phyloP scores from a whole-genome alignment of 2,329 filamentous ascomycete species.

The Pseudophaeomoniella oleicola region DNA sequence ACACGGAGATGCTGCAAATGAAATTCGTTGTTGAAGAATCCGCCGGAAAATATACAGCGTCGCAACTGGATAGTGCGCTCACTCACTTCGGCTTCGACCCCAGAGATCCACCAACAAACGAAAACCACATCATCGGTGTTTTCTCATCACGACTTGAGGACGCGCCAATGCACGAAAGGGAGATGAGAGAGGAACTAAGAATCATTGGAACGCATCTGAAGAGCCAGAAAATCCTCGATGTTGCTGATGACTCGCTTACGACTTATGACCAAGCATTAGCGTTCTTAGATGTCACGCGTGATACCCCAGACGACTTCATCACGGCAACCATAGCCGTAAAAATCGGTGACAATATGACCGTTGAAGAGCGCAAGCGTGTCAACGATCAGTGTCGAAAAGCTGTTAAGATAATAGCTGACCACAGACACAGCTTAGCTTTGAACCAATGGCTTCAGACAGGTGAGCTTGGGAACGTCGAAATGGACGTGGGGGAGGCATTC shows the following conservation, averaged over 20 bases:
- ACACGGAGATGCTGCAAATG: conserved; percentile 41
- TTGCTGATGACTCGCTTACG: conserved; percentile 44
- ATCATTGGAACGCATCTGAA: conserved; percentile 44
- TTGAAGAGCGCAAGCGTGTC: conserved; percentile 34
- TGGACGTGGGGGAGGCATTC: conserved; percentile 42
- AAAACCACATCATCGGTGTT: conserved; percentile 42
- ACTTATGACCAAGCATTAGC: conserved; percentile 49
- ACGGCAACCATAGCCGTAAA: conserved; percentile 42
- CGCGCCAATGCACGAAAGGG: conserved; percentile 37
- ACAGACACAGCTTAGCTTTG: conserved; percentile 40
- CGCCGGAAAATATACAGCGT: conserved; percentile 40
- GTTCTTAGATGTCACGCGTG: conserved; percentile 40
- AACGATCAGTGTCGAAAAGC: conserved; percentile 39
- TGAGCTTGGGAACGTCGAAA: conserved; percentile 31
- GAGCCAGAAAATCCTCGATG: conserved; percentile 43
- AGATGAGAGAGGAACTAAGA: conserved; percentile 40
- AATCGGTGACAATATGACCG: conserved; percentile 17
- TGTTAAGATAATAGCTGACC: conserved; percentile 42
- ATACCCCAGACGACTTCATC: conserved; percentile 42
- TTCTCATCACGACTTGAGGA: conserved; percentile 46
- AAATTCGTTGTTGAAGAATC: conserved; percentile 45
- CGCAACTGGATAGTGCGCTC: conserved; percentile 45
- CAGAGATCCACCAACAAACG: conserved; percentile 28
- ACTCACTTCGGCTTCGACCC: conserved; percentile 39
- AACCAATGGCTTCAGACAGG: conserved; percentile 38